Conservation (phyloP, 768 basidiomycete genomes). For the Astraeus odoratus region DNA sequence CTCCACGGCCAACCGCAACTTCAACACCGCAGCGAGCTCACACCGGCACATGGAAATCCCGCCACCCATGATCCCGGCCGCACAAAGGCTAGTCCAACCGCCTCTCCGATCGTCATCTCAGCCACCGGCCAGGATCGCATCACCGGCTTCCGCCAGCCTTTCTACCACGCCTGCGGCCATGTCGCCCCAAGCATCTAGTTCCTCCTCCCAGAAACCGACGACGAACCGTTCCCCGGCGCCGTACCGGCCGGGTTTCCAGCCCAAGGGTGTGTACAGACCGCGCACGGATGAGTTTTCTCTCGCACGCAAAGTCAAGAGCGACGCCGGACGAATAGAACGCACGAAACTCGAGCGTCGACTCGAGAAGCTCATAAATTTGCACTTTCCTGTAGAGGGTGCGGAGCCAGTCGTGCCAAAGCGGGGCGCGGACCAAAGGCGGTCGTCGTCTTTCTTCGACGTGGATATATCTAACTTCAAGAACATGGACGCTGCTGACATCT, state of each 20-base stretch:
- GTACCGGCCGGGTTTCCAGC: conserved; percentile 92
- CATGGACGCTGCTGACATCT: conserved; percentile 63
- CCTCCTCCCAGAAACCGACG: conserved; percentile 17
- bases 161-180: conserved; percentile 7
- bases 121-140: conserved; percentile 8
- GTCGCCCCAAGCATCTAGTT: conserved; percentile 18
- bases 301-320: conserved; percentile 31
- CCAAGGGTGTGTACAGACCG: conserved; percentile 72
- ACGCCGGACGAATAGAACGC: conserved; percentile 61
- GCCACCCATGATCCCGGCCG: neutral
- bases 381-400: conserved; percentile 41
- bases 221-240: conserved; percentile 38
- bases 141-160: conserved; percentile 7
- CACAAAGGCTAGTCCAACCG: conserved; percentile 5
- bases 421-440: conserved; percentile 31
- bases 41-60: conserved; percentile 3
- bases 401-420: conserved; percentile 9
- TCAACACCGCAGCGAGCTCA: neutral
- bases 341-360: conserved; percentile 80
- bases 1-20: neutral
- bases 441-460: conserved; percentile 71
- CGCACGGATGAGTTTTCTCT: conserved; percentile 76
- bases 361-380: conserved; percentile 77
- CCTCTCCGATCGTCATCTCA: conserved; percentile 9
- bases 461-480: conserved; percentile 49